These are phyloP conservation scores for Aristolochia fimbriata DNA, from an alignment of 164 flowering plant genomes.

Conservation along the genomic window DNA sequence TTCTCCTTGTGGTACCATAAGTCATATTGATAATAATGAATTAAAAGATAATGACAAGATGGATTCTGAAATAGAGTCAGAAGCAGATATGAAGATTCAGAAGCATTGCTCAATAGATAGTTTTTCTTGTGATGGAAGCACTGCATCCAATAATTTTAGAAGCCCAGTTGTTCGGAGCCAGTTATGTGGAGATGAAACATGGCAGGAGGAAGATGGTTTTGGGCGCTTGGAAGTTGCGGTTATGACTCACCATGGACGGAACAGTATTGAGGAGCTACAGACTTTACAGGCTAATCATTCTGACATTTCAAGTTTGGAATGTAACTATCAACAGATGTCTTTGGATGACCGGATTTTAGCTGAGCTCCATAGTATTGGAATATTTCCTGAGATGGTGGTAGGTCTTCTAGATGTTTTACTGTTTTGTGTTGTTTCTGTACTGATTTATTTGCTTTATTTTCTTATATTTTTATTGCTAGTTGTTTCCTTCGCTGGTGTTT, in stretches of 20 bases:
- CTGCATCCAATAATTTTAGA: conserved; percentile 18
- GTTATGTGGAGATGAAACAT: conserved; percentile 22
- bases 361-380: conserved; percentile 77
- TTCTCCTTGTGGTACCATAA: conserved; percentile 22
- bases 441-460: background rate
- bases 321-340: conserved; percentile 46
- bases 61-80: conserved; percentile 29
- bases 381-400: conserved; percentile 74
- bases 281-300: conserved; percentile 18
- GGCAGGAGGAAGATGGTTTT: conserved; percentile 28
- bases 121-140: conserved; percentile 45
- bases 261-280: conserved; percentile 24
- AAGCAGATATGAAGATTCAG: conserved; percentile 17
- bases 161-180: conserved; percentile 16
- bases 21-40: conserved; percentile 25
- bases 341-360: conserved; percentile 53
- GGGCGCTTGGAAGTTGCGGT: conserved; percentile 25
- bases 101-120: conserved; percentile 17
- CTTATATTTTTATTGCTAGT: background rate
- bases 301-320: conserved; percentile 24
- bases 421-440: background rate
- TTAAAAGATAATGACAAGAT: conserved; percentile 16
- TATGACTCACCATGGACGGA: conserved; percentile 17
- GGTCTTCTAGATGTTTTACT: conserved; percentile 4
- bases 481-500: background rate